A percentile compares a stretch with the other conserved stretches of the same genome.
These are phyloP conservation scores for Wickerhamiella qilinensis DNA, from an alignment of 805 yeast species.

Conservation along the genomic window DNA sequence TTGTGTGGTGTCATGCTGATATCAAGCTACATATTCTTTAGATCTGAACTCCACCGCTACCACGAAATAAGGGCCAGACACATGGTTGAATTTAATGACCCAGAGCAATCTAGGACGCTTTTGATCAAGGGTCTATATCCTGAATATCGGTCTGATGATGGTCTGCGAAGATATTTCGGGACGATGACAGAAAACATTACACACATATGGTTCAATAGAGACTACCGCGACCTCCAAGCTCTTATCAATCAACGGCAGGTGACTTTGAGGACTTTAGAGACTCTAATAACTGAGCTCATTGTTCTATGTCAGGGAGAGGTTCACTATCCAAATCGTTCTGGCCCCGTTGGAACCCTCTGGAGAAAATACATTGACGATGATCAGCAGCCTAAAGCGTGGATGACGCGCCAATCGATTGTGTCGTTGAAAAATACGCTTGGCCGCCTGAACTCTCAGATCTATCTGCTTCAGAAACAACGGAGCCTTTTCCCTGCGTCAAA, in stretches of 20 bases:
- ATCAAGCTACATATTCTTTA: slow-evolving; percentile 39
- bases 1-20: slow-evolving; percentile 38
- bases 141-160: slow-evolving; percentile 30
- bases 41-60: slow-evolving; percentile 38
- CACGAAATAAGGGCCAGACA: slow-evolving; percentile 33
- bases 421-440: slow-evolving; percentile 49
- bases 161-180: slow-evolving; percentile 37
- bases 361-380: slow-evolving; percentile 30
- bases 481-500: slow-evolving; percentile 17
- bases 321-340: background rate
- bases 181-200: slow-evolving; percentile 39
- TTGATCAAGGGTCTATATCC: slow-evolving; percentile 54
- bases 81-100: slow-evolving; percentile 17
- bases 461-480: slow-evolving; percentile 34
- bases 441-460: slow-evolving; percentile 46
- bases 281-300: slow-evolving; percentile 26
- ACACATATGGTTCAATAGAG: slow-evolving; percentile 43
- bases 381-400: background rate
- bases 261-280: slow-evolving; percentile 26
- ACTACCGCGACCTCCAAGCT: slow-evolving; percentile 25
- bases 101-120: slow-evolving; percentile 30
- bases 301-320: slow-evolving; percentile 14
- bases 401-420: slow-evolving; percentile 24
- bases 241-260: slow-evolving; percentile 20
- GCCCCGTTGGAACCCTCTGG: slow-evolving; percentile 14